A percentile compares a stretch with the other conserved stretches of the same genome.
Evolutionary conservation across 768 basidiomycete species (phyloP).

Genomic region (Leccinum longicurvipes): DNA sequence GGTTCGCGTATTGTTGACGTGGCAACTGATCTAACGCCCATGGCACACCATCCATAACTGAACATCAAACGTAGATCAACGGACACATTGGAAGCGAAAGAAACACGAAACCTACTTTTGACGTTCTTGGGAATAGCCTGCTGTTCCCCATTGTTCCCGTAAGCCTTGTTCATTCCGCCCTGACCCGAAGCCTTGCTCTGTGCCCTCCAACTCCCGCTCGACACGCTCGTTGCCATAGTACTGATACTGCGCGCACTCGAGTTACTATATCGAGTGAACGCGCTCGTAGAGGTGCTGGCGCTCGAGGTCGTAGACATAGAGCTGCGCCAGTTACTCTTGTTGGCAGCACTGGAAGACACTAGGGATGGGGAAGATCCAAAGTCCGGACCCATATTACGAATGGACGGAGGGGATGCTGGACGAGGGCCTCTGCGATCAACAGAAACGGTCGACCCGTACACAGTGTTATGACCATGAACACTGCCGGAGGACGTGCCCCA

Average conservation of each 20-base stretch:
- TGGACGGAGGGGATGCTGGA: slow-evolving; percentile 57
- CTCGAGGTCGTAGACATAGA: slow-evolving; percentile 70
- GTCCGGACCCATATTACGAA: slow-evolving; percentile 47
- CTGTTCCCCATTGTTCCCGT: slow-evolving; percentile 22
- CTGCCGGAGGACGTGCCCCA: slow-evolving; percentile 20
- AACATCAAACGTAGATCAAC: slow-evolving; percentile 2
- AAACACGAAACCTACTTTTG: slow-evolving; percentile 63
- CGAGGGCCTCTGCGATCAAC: slow-evolving; percentile 40
- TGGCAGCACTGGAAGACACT: slow-evolving; percentile 45
- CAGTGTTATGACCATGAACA: slow-evolving; percentile 8
- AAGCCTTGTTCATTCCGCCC: slow-evolving; percentile 10
- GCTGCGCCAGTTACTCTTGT: slow-evolving; percentile 65
- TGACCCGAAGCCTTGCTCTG: slow-evolving; percentile 27
- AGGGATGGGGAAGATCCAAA: slow-evolving; percentile 55
- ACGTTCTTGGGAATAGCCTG: slow-evolving; percentile 60
- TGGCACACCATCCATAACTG: slow-evolving; percentile 76
- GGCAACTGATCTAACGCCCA: slow-evolving; percentile 72
- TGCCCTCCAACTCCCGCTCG: slow-evolving; percentile 70
- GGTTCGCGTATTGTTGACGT: slow-evolving; percentile 58
- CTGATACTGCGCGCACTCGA: slow-evolving; percentile 70
- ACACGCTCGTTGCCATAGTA: slow-evolving; percentile 78
- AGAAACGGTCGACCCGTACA: slow-evolving; percentile 9
- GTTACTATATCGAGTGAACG: slow-evolving; percentile 75
- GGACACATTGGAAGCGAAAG: not conserved
- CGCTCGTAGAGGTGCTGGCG: slow-evolving; percentile 63